phyloP scores from a whole-genome alignment of 345 rosid species.

The Combretum micranthum region DNA sequence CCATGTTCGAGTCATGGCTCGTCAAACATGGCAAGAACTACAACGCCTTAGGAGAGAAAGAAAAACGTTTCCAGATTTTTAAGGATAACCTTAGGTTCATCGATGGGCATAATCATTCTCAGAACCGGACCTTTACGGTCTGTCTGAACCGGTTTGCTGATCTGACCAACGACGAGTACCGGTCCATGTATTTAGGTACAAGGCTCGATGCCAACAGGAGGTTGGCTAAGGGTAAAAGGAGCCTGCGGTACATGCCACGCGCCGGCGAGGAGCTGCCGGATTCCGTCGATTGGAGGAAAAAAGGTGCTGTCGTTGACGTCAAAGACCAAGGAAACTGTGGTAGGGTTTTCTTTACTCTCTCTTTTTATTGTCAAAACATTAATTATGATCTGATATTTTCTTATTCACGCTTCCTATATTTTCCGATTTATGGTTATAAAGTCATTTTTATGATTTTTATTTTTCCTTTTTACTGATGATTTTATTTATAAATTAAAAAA shows the following conservation, averaged over 20 bases:
- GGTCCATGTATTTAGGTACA: constrained; percentile 56
- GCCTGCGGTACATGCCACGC: constrained; percentile 45
- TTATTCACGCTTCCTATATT: neutral
- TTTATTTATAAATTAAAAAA: too few relatives aligned
- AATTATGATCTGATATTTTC: too few relatives aligned
- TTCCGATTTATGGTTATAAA: too few relatives aligned
- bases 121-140: constrained; percentile 2
- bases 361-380: neutral
- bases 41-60: too few relatives aligned
- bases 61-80: too few relatives aligned
- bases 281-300: constrained; percentile 69
- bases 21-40: too few relatives aligned
- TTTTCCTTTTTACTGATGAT: too few relatives aligned
- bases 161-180: constrained; percentile 87
- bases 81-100: too few relatives aligned
- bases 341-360: constrained; percentile 20
- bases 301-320: constrained; percentile 72
- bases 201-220: constrained; percentile 26
- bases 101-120: too few relatives aligned
- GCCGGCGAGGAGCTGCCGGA: constrained; percentile 65
- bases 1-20: too few relatives aligned
- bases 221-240: constrained; percentile 23
- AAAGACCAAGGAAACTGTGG: constrained; percentile 89
- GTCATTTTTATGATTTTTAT: too few relatives aligned
- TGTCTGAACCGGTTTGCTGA: constrained; percentile 90